phyloP scores from a whole-genome alignment of 1,139 yeast species.

The Hemisphaericaspora subhashii region DNA sequence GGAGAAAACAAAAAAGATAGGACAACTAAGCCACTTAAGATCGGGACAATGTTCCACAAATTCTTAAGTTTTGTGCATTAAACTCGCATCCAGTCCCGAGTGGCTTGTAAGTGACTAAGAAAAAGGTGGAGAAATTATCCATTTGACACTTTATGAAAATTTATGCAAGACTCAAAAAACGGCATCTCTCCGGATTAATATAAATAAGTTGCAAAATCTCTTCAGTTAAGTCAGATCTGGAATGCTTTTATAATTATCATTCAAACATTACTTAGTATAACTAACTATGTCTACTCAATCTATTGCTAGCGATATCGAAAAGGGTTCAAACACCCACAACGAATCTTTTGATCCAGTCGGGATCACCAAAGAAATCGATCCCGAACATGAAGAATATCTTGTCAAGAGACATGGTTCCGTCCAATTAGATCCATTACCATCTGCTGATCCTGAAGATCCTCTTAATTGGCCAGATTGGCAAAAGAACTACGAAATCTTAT shows the following conservation, averaged over 20 bases:
- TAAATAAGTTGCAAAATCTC: conserved; percentile 2
- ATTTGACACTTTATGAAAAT: too few relatives aligned
- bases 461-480: conserved; percentile 19
- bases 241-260: neutral
- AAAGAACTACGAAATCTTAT: conserved; percentile 14
- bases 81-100: neutral
- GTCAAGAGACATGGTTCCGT: conserved; percentile 17
- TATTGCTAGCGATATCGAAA: conserved; percentile 13
- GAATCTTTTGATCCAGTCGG: conserved; percentile 8
- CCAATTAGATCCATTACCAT: conserved; percentile 19
- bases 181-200: too few relatives aligned
- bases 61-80: neutral
- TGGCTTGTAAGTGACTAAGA: neutral
- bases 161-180: too few relatives aligned
- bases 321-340: conserved; percentile 6
- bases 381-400: conserved; percentile 18
- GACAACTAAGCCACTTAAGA: neutral
- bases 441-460: conserved; percentile 18
- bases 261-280: neutral
- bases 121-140: neutral
- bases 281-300: conserved; percentile 5
- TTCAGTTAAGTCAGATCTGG: neutral
- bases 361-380: conserved; percentile 14
- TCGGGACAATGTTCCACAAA: conserved; percentile 1
- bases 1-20: neutral